Conservation (phyloP, 2,329 filamentous ascomycete species). For the Paracamarosporium sp. region DNA sequence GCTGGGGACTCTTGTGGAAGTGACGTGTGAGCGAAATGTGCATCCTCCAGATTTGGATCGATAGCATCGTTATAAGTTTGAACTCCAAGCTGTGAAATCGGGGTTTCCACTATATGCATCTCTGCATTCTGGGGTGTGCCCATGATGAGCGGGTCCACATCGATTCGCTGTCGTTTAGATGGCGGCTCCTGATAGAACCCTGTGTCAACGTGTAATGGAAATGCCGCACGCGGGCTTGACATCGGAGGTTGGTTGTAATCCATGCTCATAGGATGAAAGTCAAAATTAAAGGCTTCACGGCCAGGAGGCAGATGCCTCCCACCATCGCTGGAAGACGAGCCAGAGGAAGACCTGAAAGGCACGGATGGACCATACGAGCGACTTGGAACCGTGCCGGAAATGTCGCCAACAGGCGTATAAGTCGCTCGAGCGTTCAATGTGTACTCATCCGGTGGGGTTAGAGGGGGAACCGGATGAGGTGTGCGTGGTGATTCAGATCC, state of each 20-base stretch:
- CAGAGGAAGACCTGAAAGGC: background rate
- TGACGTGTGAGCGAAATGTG: background rate
- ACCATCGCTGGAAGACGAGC: background rate
- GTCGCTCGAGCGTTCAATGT: background rate
- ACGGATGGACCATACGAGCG: background rate
- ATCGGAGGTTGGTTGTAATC: background rate
- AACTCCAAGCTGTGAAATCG: background rate
- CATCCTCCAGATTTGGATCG: conserved; percentile 2
- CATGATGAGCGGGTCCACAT: conserved; percentile 14
- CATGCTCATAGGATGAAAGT: background rate
- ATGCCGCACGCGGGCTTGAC: background rate
- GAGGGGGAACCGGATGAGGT: conserved; percentile 1
- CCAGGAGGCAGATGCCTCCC: background rate
- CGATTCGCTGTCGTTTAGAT: conserved; percentile 14
- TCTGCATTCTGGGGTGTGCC: background rate
- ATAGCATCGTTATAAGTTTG: conserved; percentile 5
- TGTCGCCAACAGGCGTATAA: background rate
- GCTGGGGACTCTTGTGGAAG: background rate
- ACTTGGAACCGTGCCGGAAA: background rate
- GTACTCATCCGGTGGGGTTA: conserved; percentile 8
- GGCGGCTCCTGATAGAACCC: conserved; percentile 7
- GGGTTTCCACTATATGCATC: background rate
- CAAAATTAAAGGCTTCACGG: background rate
- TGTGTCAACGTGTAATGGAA: background rate
- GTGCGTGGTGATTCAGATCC: background rate